A percentile compares a stretch with the other conserved stretches of the same genome.
phyloP scores from a whole-genome alignment of 75 land plant genomes.

The Picea sitchensis region DNA sequence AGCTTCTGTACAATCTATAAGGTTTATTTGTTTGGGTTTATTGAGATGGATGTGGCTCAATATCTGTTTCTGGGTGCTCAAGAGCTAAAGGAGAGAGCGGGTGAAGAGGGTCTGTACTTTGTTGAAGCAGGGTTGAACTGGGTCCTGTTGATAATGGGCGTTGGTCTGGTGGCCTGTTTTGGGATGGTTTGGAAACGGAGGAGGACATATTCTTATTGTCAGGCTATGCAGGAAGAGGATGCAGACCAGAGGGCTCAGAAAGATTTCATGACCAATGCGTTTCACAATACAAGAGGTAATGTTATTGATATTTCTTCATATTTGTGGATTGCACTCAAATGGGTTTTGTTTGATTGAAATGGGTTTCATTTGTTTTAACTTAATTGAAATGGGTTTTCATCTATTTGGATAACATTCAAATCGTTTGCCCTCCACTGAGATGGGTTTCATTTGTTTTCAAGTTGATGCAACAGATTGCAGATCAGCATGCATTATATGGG shows the following conservation, averaged over 20 bases:
- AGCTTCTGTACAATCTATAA: not conserved
- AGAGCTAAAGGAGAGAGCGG: not conserved
- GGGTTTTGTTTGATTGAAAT: not conserved
- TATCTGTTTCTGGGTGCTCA: not conserved
- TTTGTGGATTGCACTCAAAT: not conserved
- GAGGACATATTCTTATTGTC: constrained; percentile 2
- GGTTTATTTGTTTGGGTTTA: not conserved
- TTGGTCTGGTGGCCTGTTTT: not conserved
- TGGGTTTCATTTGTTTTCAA: no score
- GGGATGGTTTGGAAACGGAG: not conserved
- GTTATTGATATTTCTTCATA: no score
- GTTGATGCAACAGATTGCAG: not conserved
- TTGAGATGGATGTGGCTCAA: not conserved
- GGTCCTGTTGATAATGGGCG: not conserved
- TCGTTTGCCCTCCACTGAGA: not conserved
- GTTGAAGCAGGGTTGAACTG: not conserved
- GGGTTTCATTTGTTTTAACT: not conserved
- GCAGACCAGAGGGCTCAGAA: constrained; percentile 21
- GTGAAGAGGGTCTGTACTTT: no score
- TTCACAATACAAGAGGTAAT: no score
- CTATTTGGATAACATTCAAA: not conserved
- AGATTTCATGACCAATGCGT: no score
- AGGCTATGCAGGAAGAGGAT: constrained; percentile 10
- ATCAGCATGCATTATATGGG: not conserved
- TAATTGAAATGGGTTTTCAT: no score